These are phyloP conservation scores for Aspergillus ochraceoroseus DNA, from an alignment of 2,329 filamentous ascomycete species.

Conservation along the genomic window DNA sequence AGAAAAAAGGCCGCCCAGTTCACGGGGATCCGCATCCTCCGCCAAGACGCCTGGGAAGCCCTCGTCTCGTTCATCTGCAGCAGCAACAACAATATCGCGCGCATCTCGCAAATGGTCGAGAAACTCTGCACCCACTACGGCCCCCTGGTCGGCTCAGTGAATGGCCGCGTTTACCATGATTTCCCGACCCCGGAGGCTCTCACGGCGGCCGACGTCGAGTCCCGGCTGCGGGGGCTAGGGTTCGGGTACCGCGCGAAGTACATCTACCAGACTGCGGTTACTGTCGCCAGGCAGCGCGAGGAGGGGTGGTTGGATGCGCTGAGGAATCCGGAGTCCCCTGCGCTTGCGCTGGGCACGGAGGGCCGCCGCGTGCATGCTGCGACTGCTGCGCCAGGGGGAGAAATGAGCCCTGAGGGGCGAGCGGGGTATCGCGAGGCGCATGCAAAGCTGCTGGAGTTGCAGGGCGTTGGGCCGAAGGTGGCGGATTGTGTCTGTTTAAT, in stretches of 20 bases:
- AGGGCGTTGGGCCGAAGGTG: slow-evolving; percentile 93
- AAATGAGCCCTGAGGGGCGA: slow-evolving; percentile 49
- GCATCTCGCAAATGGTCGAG: slow-evolving; percentile 94
- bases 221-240: slow-evolving; percentile 71
- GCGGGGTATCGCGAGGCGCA: slow-evolving; percentile 75
- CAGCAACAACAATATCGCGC: slow-evolving; percentile 95
- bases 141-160: slow-evolving; percentile 64
- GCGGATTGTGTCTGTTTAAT: slow-evolving; percentile 95
- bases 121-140: slow-evolving; percentile 88
- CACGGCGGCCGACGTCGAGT: slow-evolving; percentile 69
- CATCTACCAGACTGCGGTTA: slow-evolving; percentile 75
- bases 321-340: slow-evolving; percentile 68
- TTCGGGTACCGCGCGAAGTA: slow-evolving; percentile 96
- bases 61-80: slow-evolving; percentile 95
- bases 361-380: too few species aligned
- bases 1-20: slow-evolving; percentile 80
- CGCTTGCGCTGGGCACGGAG: slow-evolving; percentile 49
- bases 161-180: slow-evolving; percentile 71
- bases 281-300: slow-evolving; percentile 64
- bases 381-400: slow-evolving; percentile 38
- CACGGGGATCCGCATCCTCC: slow-evolving; percentile 83
- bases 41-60: slow-evolving; percentile 94
- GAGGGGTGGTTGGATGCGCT: slow-evolving; percentile 70
- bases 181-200: slow-evolving; percentile 75
- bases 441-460: slow-evolving; percentile 68